Percentiles rank a stretch among this genome's conserved stretches.
These are phyloP conservation scores for Tulasnella sp. DNA, from an alignment of 768 basidiomycete genomes.

Conservation along the genomic window DNA sequence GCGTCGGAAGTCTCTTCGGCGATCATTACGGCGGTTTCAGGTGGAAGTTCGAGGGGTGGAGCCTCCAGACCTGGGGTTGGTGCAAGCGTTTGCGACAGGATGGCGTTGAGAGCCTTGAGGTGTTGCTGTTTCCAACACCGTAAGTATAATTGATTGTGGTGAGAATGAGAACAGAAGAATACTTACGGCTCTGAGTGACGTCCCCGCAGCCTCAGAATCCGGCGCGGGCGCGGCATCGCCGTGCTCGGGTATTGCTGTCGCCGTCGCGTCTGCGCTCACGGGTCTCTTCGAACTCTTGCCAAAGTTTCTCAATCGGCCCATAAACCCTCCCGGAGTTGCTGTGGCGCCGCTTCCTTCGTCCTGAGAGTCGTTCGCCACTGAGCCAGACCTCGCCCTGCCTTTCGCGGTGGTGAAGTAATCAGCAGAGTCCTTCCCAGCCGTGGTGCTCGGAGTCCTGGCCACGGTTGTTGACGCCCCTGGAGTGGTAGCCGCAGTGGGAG, in stretches of 20 bases:
- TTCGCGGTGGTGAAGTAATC: constrained; percentile 13
- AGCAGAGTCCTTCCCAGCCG: background rate
- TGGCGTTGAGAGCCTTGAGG: constrained; percentile 25
- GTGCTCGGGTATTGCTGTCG: constrained; percentile 35
- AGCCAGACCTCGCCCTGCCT: constrained; percentile 5
- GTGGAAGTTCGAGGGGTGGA: constrained; percentile 58
- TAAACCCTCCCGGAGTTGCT: constrained; percentile 58
- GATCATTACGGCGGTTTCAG: constrained; percentile 63
- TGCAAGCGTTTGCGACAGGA: constrained; percentile 39
- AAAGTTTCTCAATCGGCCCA: constrained; percentile 74
- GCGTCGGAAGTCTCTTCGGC: constrained; percentile 62
- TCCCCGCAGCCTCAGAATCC: background rate
- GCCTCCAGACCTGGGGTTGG: constrained; percentile 71
- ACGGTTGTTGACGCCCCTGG: constrained; percentile 10
- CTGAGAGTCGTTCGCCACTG: background rate
- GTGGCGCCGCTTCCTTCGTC: constrained; percentile 1
- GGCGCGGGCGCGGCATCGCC: constrained; percentile 31
- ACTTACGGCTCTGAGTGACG: background rate
- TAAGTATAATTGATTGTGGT: background rate
- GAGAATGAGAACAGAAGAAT: background rate
- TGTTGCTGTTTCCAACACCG: constrained; percentile 38
- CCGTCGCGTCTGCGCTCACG: constrained; percentile 32
- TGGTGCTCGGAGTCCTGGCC: constrained; percentile 20
- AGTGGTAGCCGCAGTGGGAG: constrained; percentile 15
- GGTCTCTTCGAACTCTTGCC: constrained; percentile 53